phyloP scores from a whole-genome alignment of 2,329 filamentous ascomycete species.

The Peltaster fructicola region DNA sequence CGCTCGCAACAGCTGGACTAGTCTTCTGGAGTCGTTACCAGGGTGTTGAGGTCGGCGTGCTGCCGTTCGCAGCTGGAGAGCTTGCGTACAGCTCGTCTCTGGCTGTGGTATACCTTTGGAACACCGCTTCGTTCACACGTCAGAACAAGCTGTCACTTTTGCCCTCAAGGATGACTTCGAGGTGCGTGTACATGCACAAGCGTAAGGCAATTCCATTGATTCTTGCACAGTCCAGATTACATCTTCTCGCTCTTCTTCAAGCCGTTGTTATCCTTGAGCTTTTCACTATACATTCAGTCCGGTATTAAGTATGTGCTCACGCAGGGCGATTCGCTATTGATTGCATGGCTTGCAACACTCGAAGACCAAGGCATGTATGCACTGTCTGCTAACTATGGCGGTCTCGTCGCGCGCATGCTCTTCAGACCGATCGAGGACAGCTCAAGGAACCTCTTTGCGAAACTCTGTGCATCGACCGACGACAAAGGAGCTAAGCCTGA shows the following conservation, averaged over 20 bases:
- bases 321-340: conserved; percentile 80
- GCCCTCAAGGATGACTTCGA: no score
- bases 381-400: conserved; percentile 81
- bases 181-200: conserved; percentile 1
- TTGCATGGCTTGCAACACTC: conserved; percentile 59
- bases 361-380: conserved; percentile 81
- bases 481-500: conserved; percentile 15
- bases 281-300: conserved; percentile 76
- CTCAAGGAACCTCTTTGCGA: conserved; percentile 75
- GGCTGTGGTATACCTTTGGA: conserved; percentile 48
- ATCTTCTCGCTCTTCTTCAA: conserved; percentile 46
- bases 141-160: no score
- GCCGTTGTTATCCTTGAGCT: conserved; percentile 52
- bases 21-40: conserved; percentile 45
- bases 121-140: conserved; percentile 7
- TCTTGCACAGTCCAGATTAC: conserved; percentile 23
- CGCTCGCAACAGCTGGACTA: conserved; percentile 51
- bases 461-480: conserved; percentile 40
- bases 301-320: conserved; percentile 85
- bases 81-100: conserved; percentile 55
- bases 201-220: conserved; percentile 10
- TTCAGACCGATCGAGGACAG: conserved; percentile 95
- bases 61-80: conserved; percentile 84
- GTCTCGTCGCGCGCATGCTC: conserved; percentile 68
- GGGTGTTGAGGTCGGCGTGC: conserved; percentile 45